Evolutionary conservation across 345 rosid genomes (phyloP), one percentile per base, ranked within the genome.

Genomic region (Eucalyptus albens): DNA sequence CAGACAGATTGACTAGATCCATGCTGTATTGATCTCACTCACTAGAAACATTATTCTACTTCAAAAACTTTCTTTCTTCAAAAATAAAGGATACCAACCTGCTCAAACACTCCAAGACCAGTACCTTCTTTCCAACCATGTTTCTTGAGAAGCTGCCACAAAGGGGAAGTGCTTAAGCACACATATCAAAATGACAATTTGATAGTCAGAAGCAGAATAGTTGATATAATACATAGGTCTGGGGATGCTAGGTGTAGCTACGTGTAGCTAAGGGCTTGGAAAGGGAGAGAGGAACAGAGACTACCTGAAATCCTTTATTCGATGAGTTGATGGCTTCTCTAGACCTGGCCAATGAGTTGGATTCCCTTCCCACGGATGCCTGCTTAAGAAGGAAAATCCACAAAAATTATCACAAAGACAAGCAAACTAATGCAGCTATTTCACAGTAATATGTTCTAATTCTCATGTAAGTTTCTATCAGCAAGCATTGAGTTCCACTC

Each of bases 61-160:
- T 17, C 29, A 88, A 86, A 31, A 86, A 45, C 49, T 11, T 49
- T 81, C 50, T n/a, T 17, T 26, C 86, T 50, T 31, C 47, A 62
- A 89, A 56, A 40, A 87, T 53, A 65, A 80, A 86, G 40, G 31
- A 17, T 45, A 87, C 90, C 82, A 45, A 95, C 99, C 96, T 97
- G 99, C 94, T 97, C 95, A 86, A 92, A 91, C 88, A 93, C 29
- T 88, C 99, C 99, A 89, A 97, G 97, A 91, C 99, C 98, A 47
- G 95, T 93, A 87, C 99, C 99, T 95, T 96, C 99, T 92, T 95
- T 96, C 99, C 99, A 97, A 29, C 99, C 99, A 89, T 96, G 98
- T 95, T 96, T 97, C 95, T 95, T 96, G 89, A 96, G 92, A 45
- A 97, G 96, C 99, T 96, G 94, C 90, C 88, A 88, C 40, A 89